A percentile compares a stretch with the other conserved stretches of the same genome.
Conservation (phyloP, 73 alveolate species). For the Durusdinium trenchii region DNA sequence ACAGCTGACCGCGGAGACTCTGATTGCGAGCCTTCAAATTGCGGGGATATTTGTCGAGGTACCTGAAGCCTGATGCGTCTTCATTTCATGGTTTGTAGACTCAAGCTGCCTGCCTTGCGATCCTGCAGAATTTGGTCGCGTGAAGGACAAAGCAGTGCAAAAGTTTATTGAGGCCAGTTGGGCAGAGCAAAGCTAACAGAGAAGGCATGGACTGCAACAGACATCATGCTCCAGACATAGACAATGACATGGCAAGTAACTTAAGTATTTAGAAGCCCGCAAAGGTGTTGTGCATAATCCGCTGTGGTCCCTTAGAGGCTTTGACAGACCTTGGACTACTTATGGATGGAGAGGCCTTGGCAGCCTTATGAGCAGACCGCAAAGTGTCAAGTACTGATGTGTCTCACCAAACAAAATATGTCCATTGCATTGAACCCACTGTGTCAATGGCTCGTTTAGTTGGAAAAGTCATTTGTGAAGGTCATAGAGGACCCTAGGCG, state of each 20-base stretch:
- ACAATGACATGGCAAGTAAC: no score
- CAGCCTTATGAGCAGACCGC: no score
- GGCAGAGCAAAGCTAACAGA: no score
- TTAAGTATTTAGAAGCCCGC: no score
- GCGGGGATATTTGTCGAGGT: constrained; percentile 48
- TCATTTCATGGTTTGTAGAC: no score
- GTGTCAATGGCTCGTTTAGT: background rate
- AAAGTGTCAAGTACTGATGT: no score
- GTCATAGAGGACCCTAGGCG: constrained; percentile 66
- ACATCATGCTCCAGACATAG: no score
- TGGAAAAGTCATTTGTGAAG: background rate
- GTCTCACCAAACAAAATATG: background rate
- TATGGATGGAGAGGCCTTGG: background rate
- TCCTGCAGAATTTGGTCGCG: background rate
- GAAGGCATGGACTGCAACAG: no score
- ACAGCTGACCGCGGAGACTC: background rate
- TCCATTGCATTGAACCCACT: background rate
- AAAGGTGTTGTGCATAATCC: no score
- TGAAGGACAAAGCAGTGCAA: background rate
- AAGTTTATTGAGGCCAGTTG: constrained; percentile 16
- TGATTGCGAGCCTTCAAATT: background rate
- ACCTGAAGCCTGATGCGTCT: no score
- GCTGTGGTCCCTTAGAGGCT: no score
- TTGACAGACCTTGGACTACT: constrained; percentile 62
- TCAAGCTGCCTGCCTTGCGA: no score